Percentiles rank a stretch among this genome's conserved stretches.
These are phyloP conservation scores for Amanita pseudoporphyria DNA, from an alignment of 768 basidiomycete species.

Conservation along the genomic window DNA sequence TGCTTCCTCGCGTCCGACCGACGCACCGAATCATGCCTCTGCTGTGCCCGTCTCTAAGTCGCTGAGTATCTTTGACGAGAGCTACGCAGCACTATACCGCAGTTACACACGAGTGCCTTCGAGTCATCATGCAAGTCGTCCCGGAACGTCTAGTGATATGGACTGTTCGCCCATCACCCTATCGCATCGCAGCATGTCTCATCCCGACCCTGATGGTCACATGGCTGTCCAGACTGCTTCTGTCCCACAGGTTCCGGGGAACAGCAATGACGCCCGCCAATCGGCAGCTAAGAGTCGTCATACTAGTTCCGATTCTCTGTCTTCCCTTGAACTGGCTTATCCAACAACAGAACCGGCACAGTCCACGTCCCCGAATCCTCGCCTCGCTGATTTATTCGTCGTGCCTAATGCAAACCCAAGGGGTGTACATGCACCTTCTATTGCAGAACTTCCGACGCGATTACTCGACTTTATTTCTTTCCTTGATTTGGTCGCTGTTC, in stretches of 20 bases:
- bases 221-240: too few species aligned
- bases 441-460: background rate
- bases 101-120: background rate
- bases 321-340: conserved; percentile 1
- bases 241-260: too few species aligned
- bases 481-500: background rate
- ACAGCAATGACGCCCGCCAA: background rate
- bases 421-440: background rate
- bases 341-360: background rate
- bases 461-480: background rate
- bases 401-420: background rate
- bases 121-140: conserved; percentile 1
- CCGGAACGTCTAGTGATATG: background rate
- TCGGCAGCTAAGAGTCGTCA: background rate
- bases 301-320: background rate
- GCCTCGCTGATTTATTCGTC: background rate
- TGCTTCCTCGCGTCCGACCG: background rate
- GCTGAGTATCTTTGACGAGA: background rate
- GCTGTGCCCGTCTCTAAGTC: background rate
- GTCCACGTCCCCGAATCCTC: background rate
- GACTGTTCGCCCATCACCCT: background rate
- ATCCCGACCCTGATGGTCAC: too few species aligned
- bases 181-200: too few species aligned
- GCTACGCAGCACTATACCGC: background rate
- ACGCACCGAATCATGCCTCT: background rate